Base-by-base conservation (phyloP, 2,329 filamentous ascomycete species). In the Pleurostoma richardsiae region DNA sequence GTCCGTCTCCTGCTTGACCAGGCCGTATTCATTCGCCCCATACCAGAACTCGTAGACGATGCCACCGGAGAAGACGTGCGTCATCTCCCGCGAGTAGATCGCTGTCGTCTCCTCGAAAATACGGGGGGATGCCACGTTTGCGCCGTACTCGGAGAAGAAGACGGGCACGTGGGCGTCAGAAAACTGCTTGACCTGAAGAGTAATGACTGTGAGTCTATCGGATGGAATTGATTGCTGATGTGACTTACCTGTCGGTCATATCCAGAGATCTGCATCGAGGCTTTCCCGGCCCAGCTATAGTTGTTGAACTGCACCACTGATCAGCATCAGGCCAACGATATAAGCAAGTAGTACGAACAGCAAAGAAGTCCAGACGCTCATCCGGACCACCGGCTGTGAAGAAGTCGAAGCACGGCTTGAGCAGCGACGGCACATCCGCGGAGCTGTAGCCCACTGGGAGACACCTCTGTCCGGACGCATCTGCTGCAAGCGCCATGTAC, bases 121-220 rank as follows among this genome's bases (percentile, higher is more conserved):
- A 50, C 80, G 76, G 6, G 76, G 73, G 10, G 55, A 49, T 7
- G 70, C 67, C 38, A 68, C 58, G 56, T 81, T 82, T 66, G 75
- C 80, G 39, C 80, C 80, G 54, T 69, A 73, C 54, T 82, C 77
- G 41, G 76, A 80, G 65, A 88, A 89, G 74, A 90, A 83, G 43
- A 83, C 71, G 2, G 80, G 78, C 39, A 81, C 72, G 36, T 71
- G 71, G 39, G 72, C 74, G 47, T 73, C 68, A 49, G 61, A 56
- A 64, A 82, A 82, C 59, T 73, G 72, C n/a, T 67, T 59, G 28
- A 76, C 70, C 50, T 52, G 39, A 33, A 31, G 26, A 10, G 40
- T 46, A 6, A 5, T 41, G 39, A 7, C 7, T 40, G 39, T 40
- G 8, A 40, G 39, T 40, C 8, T 40, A 7, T 7, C 10, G 8